A percentile compares a stretch with the other conserved stretches of the same genome.
Evolutionary conservation across 257 asterid species (phyloP).

Genomic region (Craterostigma plantagineum): DNA sequence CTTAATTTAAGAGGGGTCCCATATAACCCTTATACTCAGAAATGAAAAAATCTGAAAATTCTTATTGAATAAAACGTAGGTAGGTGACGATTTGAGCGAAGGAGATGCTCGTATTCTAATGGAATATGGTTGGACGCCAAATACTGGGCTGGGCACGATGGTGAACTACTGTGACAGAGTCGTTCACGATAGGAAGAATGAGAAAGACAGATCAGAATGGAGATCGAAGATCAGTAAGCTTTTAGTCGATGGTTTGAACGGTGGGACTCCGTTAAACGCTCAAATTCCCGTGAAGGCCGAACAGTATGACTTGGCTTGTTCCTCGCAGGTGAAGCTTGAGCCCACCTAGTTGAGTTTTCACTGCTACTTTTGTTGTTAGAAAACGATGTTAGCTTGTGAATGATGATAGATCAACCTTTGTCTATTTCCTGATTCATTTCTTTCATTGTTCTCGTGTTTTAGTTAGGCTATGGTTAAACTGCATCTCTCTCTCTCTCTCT

Average conservation of each 20-base stretch:
- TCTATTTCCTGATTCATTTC: no score
- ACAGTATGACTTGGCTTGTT: conserved; percentile 17
- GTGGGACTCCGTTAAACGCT: conserved; percentile 32
- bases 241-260: conserved; percentile 64
- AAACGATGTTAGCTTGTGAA: no score
- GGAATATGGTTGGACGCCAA: conserved; percentile 72
- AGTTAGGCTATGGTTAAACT: no score
- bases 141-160: conserved; percentile 81
- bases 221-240: conserved; percentile 59
- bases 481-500: no score
- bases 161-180: conserved; percentile 80
- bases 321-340: conserved; percentile 33
- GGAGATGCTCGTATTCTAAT: conserved; percentile 69
- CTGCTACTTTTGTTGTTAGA: no score
- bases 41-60: no score
- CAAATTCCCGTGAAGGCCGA: conserved; percentile 17
- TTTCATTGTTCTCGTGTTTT: no score
- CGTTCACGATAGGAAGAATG: conserved; percentile 48
- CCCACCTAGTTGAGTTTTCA: conserved; percentile 12
- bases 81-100: conserved; percentile 69
- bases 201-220: conserved; percentile 65
- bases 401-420: no score
- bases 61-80: conserved; percentile 22
- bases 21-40: no score
- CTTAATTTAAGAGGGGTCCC: no score